Conservation (phyloP, 2,329 filamentous ascomycete genomes). For the Elsinoe batatas region DNA sequence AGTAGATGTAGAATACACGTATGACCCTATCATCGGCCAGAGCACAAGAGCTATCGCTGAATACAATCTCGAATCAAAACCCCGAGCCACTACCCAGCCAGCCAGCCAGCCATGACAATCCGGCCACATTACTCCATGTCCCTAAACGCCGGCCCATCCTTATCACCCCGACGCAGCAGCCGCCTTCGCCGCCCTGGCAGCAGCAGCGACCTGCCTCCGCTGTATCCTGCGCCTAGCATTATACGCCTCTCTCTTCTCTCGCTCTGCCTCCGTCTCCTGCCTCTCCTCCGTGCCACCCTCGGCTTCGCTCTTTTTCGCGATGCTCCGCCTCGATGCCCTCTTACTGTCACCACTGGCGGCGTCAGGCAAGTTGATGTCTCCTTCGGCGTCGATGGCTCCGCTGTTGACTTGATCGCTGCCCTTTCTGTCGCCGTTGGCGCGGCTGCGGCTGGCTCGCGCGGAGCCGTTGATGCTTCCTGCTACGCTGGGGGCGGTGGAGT, state of each 20-base stretch:
- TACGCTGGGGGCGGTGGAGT: not conserved
- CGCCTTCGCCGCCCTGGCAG: not conserved
- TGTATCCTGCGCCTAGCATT: constrained; percentile 16
- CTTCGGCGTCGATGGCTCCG: not conserved
- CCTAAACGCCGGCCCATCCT: not conserved
- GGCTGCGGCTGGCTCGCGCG: not conserved
- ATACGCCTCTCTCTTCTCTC: constrained; percentile 15
- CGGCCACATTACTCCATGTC: not conserved
- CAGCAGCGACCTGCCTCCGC: not conserved
- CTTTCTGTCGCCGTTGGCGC: not conserved
- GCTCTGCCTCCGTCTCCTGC: constrained; percentile 12
- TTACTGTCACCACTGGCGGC: not conserved
- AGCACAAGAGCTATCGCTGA: not conserved
- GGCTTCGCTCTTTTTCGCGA: constrained; percentile 3
- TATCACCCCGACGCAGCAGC: not conserved
- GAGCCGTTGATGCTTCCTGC: not conserved
- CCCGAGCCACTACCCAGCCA: not conserved
- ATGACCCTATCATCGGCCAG: not conserved
- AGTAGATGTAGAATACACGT: constrained; percentile 1
- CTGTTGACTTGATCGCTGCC: constrained; percentile 7
- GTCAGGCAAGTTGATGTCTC: not conserved
- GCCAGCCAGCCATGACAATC: not conserved
- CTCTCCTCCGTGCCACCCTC: constrained; percentile 3
- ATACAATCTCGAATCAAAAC: constrained; percentile 2
- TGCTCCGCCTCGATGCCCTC: constrained; percentile 1